Conservation (phyloP, 208 protist genomes). For the Crithidia expoeki region DNA sequence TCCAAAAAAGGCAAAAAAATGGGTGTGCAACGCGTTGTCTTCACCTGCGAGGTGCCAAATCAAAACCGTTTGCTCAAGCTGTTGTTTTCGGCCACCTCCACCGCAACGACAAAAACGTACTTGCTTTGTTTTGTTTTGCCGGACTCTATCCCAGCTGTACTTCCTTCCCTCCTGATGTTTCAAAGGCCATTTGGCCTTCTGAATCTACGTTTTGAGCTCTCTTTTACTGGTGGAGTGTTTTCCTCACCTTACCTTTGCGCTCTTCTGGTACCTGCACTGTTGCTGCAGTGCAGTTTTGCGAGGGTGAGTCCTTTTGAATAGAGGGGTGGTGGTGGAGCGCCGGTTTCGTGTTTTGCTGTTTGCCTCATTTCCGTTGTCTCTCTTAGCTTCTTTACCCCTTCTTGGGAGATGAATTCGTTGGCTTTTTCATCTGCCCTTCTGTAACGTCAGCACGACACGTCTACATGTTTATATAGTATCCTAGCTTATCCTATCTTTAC, state of each 20-base stretch:
- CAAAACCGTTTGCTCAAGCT: no score
- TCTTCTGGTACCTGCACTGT: not conserved
- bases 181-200: not conserved
- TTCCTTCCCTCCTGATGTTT: no score
- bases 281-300: constrained; percentile 1
- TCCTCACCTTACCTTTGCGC: not conserved
- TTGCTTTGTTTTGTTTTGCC: not conserved
- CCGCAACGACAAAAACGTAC: no score
- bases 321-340: no score
- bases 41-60: not conserved
- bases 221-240: not conserved
- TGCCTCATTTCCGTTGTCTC: no score
- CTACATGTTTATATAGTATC: not conserved
- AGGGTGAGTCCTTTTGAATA: not conserved
- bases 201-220: no score
- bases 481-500: not conserved
- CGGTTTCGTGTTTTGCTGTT: no score
- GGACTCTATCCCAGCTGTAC: not conserved
- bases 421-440: no score
- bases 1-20: not conserved
- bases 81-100: no score
- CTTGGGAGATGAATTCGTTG: no score
- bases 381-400: no score
- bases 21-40: not conserved
- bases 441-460: no score